Percentiles rank a stretch among this genome's conserved stretches.
These are phyloP conservation scores for Aspergillus vadensis DNA, from an alignment of 2,329 filamentous ascomycete species.

Conservation along the genomic window DNA sequence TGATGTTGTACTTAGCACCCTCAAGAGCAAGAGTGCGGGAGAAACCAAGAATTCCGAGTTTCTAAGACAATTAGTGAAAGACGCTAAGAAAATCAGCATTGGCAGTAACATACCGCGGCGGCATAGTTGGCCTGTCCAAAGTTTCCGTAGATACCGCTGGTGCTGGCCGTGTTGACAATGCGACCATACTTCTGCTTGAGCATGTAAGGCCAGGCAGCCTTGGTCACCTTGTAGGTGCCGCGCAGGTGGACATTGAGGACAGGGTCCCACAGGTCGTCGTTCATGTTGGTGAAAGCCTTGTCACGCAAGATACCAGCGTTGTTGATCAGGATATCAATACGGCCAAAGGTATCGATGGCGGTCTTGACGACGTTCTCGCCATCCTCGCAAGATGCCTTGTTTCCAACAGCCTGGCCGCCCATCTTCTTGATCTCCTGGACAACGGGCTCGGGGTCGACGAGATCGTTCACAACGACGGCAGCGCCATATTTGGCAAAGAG, in stretches of 20 bases:
- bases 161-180: conserved; percentile 94
- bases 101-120: conserved; percentile 67
- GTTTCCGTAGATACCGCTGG: conserved; percentile 97
- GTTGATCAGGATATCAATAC: conserved; percentile 94
- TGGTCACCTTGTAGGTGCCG: conserved; percentile 94
- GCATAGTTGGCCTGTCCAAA: conserved; percentile 99
- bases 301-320: conserved; percentile 97
- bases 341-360: conserved; percentile 89
- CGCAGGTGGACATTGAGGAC: conserved; percentile 90
- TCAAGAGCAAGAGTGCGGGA: conserved; percentile 90
- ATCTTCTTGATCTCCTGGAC: conserved; percentile 89
- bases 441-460: conserved; percentile 86
- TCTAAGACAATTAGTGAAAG: conserved; percentile 50
- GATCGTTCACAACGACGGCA: conserved; percentile 89
- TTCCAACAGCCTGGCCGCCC: conserved; percentile 86
- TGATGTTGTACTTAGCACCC: conserved; percentile 96
- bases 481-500: conserved; percentile 84
- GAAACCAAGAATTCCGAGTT: conserved; percentile 92
- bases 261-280: conserved; percentile 87
- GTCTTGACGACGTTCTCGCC: conserved; percentile 88
- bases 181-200: conserved; percentile 98
- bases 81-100: neutral
- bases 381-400: conserved; percentile 91
- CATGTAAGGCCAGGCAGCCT: conserved; percentile 97
- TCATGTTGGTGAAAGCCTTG: conserved; percentile 98